These are phyloP conservation scores for Paxillus involutus DNA, from an alignment of 768 basidiomycete genomes.

Conservation along the genomic window DNA sequence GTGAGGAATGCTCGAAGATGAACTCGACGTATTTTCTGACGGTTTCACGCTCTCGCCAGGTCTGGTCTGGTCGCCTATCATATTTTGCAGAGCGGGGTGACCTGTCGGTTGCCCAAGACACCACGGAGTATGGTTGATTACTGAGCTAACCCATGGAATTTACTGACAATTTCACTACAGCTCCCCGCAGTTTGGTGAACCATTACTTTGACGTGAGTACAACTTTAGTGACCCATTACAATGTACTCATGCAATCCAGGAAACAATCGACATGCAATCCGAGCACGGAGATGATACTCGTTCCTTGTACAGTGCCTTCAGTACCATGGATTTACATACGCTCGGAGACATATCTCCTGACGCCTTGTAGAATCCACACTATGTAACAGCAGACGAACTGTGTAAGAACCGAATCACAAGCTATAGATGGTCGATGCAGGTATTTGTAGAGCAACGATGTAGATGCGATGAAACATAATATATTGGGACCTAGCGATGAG, in stretches of 20 bases:
- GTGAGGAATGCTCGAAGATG: slow-evolving; percentile 38
- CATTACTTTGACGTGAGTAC: slow-evolving; percentile 91
- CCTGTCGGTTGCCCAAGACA: slow-evolving; percentile 89
- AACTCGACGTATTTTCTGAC: not conserved
- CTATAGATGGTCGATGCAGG: not conserved
- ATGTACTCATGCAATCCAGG: slow-evolving; percentile 40
- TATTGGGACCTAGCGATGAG: slow-evolving; percentile 34
- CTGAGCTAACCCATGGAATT: not conserved
- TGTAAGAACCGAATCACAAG: not conserved
- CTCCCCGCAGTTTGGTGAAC: slow-evolving; percentile 80
- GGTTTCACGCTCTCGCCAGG: slow-evolving; percentile 38
- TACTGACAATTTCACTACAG: slow-evolving; percentile 38
- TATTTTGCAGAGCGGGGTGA: slow-evolving; percentile 87
- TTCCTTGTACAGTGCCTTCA: slow-evolving; percentile 62
- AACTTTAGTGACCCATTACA: not conserved
- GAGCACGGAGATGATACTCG: slow-evolving; percentile 73
- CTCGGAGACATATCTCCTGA: slow-evolving; percentile 73
- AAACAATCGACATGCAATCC: slow-evolving; percentile 70
- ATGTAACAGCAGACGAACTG: not conserved
- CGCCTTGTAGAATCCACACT: slow-evolving; percentile 45
- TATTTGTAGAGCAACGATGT: not conserved
- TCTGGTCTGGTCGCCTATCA: slow-evolving; percentile 89
- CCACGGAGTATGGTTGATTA: slow-evolving; percentile 71
- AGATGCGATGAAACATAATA: slow-evolving; percentile 25
- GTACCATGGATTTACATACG: slow-evolving; percentile 52